Conservation (phyloP, 805 yeast genomes). For the Starmerella bombicola region DNA sequence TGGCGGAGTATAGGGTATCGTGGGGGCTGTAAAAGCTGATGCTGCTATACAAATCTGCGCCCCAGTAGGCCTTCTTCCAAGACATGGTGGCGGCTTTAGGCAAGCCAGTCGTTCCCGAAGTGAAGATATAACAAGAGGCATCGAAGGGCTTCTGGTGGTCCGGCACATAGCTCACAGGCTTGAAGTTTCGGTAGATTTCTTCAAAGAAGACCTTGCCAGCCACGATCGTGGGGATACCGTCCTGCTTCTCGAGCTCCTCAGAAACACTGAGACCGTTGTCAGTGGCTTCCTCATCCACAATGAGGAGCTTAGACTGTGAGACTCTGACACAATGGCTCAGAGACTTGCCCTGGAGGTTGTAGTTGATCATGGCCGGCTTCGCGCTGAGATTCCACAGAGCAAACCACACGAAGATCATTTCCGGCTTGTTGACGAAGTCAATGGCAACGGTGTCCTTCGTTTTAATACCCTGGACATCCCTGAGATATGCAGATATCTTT, state of each 20-base stretch:
- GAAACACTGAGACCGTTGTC: constrained; percentile 42
- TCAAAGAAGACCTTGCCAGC: constrained; percentile 36
- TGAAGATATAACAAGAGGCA: constrained; percentile 64
- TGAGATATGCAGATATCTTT: constrained; percentile 52
- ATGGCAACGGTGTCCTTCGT: constrained; percentile 60
- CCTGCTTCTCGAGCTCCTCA: constrained; percentile 27
- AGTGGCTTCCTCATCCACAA: constrained; percentile 62
- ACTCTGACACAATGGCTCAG: constrained; percentile 67
- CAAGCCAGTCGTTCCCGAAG: constrained; percentile 90
- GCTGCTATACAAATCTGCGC: constrained; percentile 54
- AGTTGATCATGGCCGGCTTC: constrained; percentile 73
- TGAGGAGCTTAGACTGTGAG: constrained; percentile 49
- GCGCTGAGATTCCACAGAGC: constrained; percentile 90
- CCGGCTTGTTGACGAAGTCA: constrained; percentile 70
- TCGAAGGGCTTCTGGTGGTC: constrained; percentile 43
- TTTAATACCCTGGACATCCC: constrained; percentile 48
- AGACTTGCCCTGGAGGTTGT: constrained; percentile 60
- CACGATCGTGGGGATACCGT: constrained; percentile 18
- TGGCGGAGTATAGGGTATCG: constrained; percentile 67
- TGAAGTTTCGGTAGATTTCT: constrained; percentile 20
- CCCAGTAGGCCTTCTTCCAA: constrained; percentile 73
- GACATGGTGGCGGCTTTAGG: constrained; percentile 91
- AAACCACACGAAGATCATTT: constrained; percentile 67
- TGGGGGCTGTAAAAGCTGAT: constrained; percentile 46
- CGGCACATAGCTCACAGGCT: constrained; percentile 17